These are phyloP conservation scores for Pythium aristosporum DNA, from an alignment of 352 stramenopile species.

Conservation along the genomic window DNA sequence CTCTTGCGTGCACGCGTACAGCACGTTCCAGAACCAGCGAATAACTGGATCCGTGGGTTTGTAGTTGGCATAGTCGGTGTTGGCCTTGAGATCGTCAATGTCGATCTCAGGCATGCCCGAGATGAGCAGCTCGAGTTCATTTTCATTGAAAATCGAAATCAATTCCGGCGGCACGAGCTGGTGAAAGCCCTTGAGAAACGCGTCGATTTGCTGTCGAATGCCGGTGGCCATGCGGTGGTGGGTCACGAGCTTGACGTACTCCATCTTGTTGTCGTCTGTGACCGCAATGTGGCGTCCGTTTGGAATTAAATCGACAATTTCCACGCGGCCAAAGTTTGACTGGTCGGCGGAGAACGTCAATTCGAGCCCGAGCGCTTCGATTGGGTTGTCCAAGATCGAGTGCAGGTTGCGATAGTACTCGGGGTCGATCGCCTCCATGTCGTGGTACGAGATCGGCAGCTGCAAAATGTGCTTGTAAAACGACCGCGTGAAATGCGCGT, in stretches of 20 bases:
- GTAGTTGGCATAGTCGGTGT: slow-evolving; percentile 94
- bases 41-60: slow-evolving; percentile 89
- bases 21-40: slow-evolving; percentile 93
- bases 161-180: slow-evolving; percentile 88
- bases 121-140: slow-evolving; percentile 93
- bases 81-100: slow-evolving; percentile 91
- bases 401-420: slow-evolving; percentile 95
- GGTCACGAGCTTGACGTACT: slow-evolving; percentile 94
- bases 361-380: slow-evolving; percentile 84
- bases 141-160: slow-evolving; percentile 94
- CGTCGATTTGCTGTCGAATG: slow-evolving; percentile 94
- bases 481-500: slow-evolving; percentile 98
- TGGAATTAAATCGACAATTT: slow-evolving; percentile 89
- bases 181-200: slow-evolving; percentile 90
- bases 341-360: slow-evolving; percentile 93
- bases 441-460: slow-evolving; percentile 95
- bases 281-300: slow-evolving; percentile 86
- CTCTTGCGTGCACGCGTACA: slow-evolving; percentile 90
- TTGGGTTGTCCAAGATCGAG: slow-evolving; percentile 87
- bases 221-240: slow-evolving; percentile 99
- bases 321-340: slow-evolving; percentile 88
- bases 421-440: slow-evolving; percentile 99
- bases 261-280: slow-evolving; percentile 93
- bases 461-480: slow-evolving; percentile 99
- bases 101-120: slow-evolving; percentile 93